A percentile compares a stretch with the other conserved stretches of the same genome.
These are phyloP conservation scores for Kuraishia floccosa DNA, from an alignment of 805 yeast species.

Conservation along the genomic window DNA sequence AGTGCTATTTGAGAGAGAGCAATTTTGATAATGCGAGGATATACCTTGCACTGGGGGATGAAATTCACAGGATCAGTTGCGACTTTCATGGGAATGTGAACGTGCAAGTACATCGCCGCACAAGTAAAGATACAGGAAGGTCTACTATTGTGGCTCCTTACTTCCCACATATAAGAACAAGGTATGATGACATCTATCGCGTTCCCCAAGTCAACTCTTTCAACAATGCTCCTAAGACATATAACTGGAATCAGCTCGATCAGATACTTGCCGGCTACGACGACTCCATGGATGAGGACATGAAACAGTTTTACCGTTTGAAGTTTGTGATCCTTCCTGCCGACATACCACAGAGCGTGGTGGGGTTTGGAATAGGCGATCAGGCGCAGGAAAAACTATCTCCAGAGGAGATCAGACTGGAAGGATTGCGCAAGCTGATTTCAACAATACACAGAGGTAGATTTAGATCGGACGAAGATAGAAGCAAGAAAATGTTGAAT, in stretches of 20 bases:
- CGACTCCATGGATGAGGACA: slow-evolving; percentile 49
- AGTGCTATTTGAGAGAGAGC: slow-evolving; percentile 40
- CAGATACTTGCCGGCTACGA: slow-evolving; percentile 87
- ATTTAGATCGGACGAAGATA: slow-evolving; percentile 31
- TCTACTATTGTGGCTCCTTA: slow-evolving; percentile 17
- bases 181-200: slow-evolving; percentile 61
- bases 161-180: slow-evolving; percentile 55
- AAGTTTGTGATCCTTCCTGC: slow-evolving; percentile 82
- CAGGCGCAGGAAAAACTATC: slow-evolving; percentile 44
- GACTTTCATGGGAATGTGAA: slow-evolving; percentile 63
- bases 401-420: slow-evolving; percentile 85
- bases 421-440: slow-evolving; percentile 69
- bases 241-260: slow-evolving; percentile 89
- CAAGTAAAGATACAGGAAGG: slow-evolving; percentile 19
- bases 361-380: slow-evolving; percentile 23
- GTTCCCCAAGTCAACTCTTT: slow-evolving; percentile 45
- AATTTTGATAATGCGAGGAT: slow-evolving; percentile 47
- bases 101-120: slow-evolving; percentile 54
- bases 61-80: slow-evolving; percentile 73
- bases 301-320: slow-evolving; percentile 48
- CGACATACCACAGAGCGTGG: slow-evolving; percentile 47
- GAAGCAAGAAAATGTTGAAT: slow-evolving; percentile 18
- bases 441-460: slow-evolving; percentile 48
- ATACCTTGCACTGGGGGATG: slow-evolving; percentile 69
- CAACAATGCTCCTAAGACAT: slow-evolving; percentile 36